Evolutionary conservation across 164 flowering plant species (phyloP).

Genomic region (Tetrastigma voinierianum): DNA sequence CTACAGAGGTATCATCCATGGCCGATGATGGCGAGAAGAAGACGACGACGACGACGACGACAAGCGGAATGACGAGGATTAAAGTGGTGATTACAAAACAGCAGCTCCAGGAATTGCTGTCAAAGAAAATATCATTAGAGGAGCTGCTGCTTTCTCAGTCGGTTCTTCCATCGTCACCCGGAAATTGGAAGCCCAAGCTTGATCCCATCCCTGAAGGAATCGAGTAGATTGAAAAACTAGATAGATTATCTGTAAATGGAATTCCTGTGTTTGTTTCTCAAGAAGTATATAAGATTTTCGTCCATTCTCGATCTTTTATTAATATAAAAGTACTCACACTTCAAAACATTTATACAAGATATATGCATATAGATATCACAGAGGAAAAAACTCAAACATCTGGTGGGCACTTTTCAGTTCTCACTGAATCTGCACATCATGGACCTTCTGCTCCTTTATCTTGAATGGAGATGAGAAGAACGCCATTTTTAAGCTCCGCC

Average conservation of each 20-base stretch:
- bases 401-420: slow-evolving; percentile 1
- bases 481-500: slow-evolving; percentile 79
- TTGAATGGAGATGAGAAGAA: slow-evolving; percentile 65
- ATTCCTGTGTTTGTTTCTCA: no score
- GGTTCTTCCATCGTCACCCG: background rate
- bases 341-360: no score
- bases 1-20: background rate
- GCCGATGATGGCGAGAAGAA: background rate
- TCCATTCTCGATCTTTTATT: no score
- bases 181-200: slow-evolving; percentile 37
- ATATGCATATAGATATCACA: background rate
- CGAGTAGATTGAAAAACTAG: slow-evolving; percentile 11
- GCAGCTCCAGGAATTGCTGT: slow-evolving; percentile 40
- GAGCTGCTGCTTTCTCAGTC: slow-evolving; percentile 14
- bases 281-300: no score
- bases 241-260: no score
- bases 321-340: no score
- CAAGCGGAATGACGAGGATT: slow-evolving; percentile 25
- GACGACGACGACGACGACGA: background rate
- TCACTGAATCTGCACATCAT: slow-evolving; percentile 64
- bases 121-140: slow-evolving; percentile 31
- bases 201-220: slow-evolving; percentile 39
- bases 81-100: slow-evolving; percentile 47
- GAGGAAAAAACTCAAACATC: background rate
- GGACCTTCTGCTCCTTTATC: slow-evolving; percentile 56